Evolutionary conservation across 345 rosid species (phyloP).

Genomic region (Noccaea caerulescens): DNA sequence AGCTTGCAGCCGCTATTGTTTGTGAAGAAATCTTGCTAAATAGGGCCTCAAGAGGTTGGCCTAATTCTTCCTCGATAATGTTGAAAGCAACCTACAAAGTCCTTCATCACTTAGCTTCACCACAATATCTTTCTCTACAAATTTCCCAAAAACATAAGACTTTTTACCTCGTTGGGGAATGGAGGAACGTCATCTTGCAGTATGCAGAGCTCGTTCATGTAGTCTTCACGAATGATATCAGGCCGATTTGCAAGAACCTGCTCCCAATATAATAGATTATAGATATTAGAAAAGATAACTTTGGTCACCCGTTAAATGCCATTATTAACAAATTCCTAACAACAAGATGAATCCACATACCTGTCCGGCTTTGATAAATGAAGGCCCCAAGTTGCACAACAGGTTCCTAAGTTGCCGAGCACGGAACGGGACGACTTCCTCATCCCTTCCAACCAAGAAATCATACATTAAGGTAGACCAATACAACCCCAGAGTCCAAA

Average conservation of each 20-base stretch:
- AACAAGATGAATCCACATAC: conserved; percentile 44
- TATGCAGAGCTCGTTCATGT: conserved; percentile 96
- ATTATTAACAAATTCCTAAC: neutral
- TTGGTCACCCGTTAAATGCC: neutral
- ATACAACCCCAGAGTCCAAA: conserved; percentile 88
- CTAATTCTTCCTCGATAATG: conserved; percentile 92
- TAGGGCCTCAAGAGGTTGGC: conserved; percentile 82
- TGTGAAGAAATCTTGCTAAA: conserved; percentile 82
- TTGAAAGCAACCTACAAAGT: conserved; percentile 77
- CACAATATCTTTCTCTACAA: neutral
- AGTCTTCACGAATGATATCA: conserved; percentile 94
- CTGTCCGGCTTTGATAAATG: conserved; percentile 98
- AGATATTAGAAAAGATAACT: conserved; percentile 10
- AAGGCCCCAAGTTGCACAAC: conserved; percentile 92
- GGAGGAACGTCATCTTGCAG: conserved; percentile 98
- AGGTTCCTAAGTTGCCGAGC: conserved; percentile 95
- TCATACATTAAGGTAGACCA: conserved; percentile 89
- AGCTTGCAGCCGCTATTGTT: conserved; percentile 97
- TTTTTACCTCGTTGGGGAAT: conserved; percentile 81
- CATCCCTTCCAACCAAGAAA: conserved; percentile 83
- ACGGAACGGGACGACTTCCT: conserved; percentile 87
- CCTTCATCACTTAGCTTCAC: conserved; percentile 34
- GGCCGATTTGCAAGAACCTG: conserved; percentile 97
- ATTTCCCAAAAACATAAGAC: neutral
- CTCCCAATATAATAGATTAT: conserved; percentile 21